phyloP scores from a whole-genome alignment of 2,329 filamentous ascomycete species.

The Ophiocordyceps camponoti-leonardi region DNA sequence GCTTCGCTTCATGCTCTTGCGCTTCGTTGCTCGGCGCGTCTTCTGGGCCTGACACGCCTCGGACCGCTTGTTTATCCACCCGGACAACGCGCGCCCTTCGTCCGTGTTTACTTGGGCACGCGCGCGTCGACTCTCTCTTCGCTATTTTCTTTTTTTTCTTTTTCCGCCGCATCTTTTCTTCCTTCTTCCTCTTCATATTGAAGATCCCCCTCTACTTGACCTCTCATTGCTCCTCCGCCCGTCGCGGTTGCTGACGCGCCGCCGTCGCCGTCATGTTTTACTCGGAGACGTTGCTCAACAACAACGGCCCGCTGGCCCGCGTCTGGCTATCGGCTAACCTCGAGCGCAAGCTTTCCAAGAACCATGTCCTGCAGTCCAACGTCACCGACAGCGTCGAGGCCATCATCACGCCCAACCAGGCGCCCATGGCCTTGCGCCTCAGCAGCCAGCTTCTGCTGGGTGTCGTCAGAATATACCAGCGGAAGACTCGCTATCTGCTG shows the following conservation, averaged over 20 bases:
- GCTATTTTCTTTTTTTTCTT: conserved; percentile 10
- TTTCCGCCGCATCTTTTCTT: conserved; percentile 6
- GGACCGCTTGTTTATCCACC: conserved; percentile 14
- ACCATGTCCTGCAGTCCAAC: conserved; percentile 86
- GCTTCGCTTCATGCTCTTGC: conserved; percentile 12
- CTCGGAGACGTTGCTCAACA: conserved; percentile 85
- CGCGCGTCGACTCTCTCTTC: background rate
- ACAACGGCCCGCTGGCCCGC: conserved; percentile 90
- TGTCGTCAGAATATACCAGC: conserved; percentile 92
- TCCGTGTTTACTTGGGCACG: conserved; percentile 5
- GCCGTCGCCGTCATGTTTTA: conserved; percentile 63
- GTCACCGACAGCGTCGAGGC: conserved; percentile 88
- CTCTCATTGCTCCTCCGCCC: background rate
- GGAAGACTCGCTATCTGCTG: conserved; percentile 88
- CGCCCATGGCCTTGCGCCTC: conserved; percentile 83
- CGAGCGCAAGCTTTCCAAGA: conserved; percentile 96
- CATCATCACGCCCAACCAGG: conserved; percentile 84
- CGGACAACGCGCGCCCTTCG: conserved; percentile 13
- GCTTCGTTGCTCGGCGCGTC: conserved; percentile 13
- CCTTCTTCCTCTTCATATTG: conserved; percentile 1
- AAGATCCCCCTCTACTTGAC: background rate
- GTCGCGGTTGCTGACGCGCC: background rate
- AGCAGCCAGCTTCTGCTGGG: conserved; percentile 89
- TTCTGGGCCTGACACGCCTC: conserved; percentile 10
- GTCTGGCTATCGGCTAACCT: conserved; percentile 98